Evolutionary conservation across 2,329 filamentous ascomycete genomes (phyloP).

Genomic region (Hymenotorrendiella dingleyae): DNA sequence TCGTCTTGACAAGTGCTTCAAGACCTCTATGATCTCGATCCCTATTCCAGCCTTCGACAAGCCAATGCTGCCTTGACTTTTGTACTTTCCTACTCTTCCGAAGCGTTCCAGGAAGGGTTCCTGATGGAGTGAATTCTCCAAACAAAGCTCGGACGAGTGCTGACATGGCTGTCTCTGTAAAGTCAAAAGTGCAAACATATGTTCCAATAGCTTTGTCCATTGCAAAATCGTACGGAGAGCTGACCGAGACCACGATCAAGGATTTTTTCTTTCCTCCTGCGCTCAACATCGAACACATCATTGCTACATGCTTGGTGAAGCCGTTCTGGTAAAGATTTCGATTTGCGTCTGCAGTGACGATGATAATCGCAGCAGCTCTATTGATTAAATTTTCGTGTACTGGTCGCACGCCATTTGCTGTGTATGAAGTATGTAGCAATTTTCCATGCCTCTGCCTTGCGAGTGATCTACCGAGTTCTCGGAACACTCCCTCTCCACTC

Average conservation of each 20-base stretch:
- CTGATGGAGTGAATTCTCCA: conserved; percentile 60
- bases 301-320: conserved; percentile 92
- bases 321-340: conserved; percentile 89
- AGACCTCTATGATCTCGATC: conserved; percentile 69
- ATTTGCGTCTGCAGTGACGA: conserved; percentile 90
- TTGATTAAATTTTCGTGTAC: conserved; percentile 92
- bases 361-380: conserved; percentile 78
- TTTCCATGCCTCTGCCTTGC: conserved; percentile 81
- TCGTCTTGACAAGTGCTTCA: conserved; percentile 65
- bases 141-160: conserved; percentile 79
- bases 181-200: conserved; percentile 94
- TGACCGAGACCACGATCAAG: conserved; percentile 84
- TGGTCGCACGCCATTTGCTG: conserved; percentile 83
- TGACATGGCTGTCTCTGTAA: conserved; percentile 85
- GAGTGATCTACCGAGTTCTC: conserved; percentile 81
- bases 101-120: conserved; percentile 65
- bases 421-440: conserved; percentile 90
- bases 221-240: conserved; percentile 93
- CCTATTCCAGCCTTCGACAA: conserved; percentile 82
- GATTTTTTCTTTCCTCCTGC: conserved; percentile 79
- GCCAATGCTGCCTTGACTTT: conserved; percentile 90
- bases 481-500: conserved; percentile 89
- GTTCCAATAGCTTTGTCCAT: conserved; percentile 87
- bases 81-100: conserved; percentile 81
- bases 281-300: conserved; percentile 84